Percentiles rank a stretch among this genome's conserved stretches.
Conservation (phyloP, 2,329 filamentous ascomycete genomes). For the Leptodontidium sp. region DNA sequence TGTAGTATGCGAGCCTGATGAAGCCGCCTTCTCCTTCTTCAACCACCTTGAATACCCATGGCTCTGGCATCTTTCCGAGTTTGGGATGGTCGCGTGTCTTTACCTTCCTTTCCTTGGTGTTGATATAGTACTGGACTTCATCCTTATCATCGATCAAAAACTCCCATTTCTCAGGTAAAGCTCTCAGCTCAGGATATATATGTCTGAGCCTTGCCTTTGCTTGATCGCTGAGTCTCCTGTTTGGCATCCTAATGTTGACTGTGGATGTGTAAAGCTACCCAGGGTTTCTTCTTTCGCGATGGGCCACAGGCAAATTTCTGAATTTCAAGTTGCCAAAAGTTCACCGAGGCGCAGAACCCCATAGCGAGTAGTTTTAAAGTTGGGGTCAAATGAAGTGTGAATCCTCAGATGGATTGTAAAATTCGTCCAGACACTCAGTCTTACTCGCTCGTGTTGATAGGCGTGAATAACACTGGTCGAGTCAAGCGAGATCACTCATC, state of each 20-base stretch:
- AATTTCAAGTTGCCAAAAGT: not conserved
- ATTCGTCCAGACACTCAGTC: too few species aligned
- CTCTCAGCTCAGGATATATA: conserved; percentile 26
- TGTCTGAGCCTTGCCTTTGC: conserved; percentile 2
- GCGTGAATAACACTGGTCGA: not conserved
- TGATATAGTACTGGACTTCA: not conserved
- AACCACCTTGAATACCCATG: not conserved
- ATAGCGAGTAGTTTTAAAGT: not conserved
- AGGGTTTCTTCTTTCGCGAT: not conserved
- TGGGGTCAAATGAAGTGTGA: not conserved
- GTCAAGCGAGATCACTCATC: not conserved
- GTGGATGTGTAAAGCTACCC: too few species aligned
- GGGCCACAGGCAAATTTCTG: not conserved
- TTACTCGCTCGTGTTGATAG: not conserved
- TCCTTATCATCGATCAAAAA: conserved; percentile 23
- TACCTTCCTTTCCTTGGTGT: conserved; percentile 14
- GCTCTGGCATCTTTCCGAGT: conserved; percentile 13
- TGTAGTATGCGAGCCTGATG: conserved; percentile 30
- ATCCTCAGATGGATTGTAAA: not conserved
- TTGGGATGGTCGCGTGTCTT: conserved; percentile 17
- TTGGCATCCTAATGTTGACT: not conserved
- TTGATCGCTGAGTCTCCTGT: conserved; percentile 3
- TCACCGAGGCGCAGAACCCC: not conserved
- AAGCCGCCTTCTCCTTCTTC: not conserved
- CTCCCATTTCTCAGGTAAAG: conserved; percentile 28